Conservation (phyloP, 2,329 filamentous ascomycete genomes). For the Torrubiellomyces zombiae region DNA sequence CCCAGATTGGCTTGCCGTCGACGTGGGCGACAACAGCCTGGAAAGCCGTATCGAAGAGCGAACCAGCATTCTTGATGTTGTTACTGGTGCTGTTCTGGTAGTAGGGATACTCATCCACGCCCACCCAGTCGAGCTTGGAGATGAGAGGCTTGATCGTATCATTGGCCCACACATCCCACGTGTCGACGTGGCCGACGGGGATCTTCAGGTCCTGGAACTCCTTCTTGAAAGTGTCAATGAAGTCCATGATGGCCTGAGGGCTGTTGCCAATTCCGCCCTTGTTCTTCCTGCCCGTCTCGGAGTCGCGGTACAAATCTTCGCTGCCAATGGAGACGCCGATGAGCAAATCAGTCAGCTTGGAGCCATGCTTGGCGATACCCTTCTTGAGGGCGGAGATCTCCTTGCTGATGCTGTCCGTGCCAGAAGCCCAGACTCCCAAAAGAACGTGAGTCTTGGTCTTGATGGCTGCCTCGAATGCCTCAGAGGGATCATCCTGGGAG, state of each 20-base stretch:
- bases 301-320: constrained; percentile 50
- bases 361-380: constrained; percentile 36
- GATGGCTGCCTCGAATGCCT: constrained; percentile 61
- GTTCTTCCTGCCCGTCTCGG: constrained; percentile 44
- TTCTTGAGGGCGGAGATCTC: constrained; percentile 44
- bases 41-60: constrained; percentile 36
- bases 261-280: constrained; percentile 42
- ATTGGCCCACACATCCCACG: constrained; percentile 48
- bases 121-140: constrained; percentile 45
- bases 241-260: constrained; percentile 42
- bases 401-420: constrained; percentile 34
- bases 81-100: constrained; percentile 42
- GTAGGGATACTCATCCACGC: constrained; percentile 50
- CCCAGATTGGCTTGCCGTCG: constrained; percentile 38
- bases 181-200: constrained; percentile 51
- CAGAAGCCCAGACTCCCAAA: constrained; percentile 47
- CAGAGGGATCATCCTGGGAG: constrained; percentile 57
- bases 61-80: constrained; percentile 34
- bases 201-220: constrained; percentile 33
- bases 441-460: constrained; percentile 43
- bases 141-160: constrained; percentile 41
- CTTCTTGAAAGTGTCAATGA: constrained; percentile 47
- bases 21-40: constrained; percentile 27
- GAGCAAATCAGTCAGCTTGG: constrained; percentile 35
- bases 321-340: constrained; percentile 49